Conservation (phyloP, 345 rosid genomes). For the Eucalyptus grandis region DNA sequence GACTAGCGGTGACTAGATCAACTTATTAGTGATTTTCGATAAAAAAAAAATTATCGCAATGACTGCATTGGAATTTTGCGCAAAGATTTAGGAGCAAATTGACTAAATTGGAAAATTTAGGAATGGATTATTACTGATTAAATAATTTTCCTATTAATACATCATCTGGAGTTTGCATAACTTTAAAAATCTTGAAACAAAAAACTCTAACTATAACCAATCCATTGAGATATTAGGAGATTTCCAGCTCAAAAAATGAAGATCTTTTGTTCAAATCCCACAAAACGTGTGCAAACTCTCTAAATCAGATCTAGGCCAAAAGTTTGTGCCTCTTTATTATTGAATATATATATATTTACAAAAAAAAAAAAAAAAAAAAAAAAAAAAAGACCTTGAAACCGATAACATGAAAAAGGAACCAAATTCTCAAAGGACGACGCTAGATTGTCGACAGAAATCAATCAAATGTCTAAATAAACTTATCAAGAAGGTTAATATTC, state of each 20-base stretch:
- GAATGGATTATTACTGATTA: background rate
- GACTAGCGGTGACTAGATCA: background rate
- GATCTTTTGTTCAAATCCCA: background rate
- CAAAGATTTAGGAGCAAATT: background rate
- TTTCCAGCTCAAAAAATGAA: background rate
- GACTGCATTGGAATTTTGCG: background rate
- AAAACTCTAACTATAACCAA: background rate
- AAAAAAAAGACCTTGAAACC: background rate
- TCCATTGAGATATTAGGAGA: background rate
- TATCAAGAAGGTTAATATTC: background rate
- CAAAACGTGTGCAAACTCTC: background rate
- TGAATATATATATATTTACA: background rate
- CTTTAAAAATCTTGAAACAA: background rate
- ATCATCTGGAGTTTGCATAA: background rate
- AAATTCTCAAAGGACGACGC: background rate
- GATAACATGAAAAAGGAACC: background rate
- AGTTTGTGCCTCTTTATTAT: background rate
- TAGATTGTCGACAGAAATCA: background rate
- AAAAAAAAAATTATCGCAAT: background rate
- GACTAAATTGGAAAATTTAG: background rate
- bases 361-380: background rate
- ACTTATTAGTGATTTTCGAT: accelerated
- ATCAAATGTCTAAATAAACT: background rate
- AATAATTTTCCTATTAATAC: background rate
- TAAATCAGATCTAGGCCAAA: background rate